Conservation (phyloP, 345 rosid species). For the Salix koriyanagi region DNA sequence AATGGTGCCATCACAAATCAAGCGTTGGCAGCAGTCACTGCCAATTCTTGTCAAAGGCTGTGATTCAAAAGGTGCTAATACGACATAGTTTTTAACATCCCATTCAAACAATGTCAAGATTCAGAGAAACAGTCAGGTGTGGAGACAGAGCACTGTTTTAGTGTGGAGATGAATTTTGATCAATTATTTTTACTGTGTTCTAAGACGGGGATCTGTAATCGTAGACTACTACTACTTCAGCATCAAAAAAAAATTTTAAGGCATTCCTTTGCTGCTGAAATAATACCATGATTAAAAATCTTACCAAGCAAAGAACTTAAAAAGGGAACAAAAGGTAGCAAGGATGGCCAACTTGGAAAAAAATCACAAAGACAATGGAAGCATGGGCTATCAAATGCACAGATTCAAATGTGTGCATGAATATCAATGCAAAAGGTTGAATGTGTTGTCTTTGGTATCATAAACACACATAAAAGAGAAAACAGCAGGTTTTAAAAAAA, state of each 20-base stretch:
- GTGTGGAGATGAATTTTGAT: neutral
- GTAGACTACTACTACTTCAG: neutral
- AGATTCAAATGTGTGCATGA: slow-evolving; percentile 4
- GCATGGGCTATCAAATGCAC: neutral
- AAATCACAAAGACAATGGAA: neutral
- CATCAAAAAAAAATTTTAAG: neutral
- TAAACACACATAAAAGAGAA: slow-evolving; percentile 8
- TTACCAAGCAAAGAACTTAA: too few species aligned
- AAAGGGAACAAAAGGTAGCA: neutral
- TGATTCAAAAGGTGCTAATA: neutral
- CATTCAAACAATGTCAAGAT: neutral
- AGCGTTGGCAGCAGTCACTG: neutral
- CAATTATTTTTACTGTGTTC: neutral
- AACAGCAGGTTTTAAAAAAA: neutral
- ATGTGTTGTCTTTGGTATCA: neutral
- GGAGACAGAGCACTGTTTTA: neutral
- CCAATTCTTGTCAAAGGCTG: neutral
- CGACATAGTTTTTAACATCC: too few species aligned
- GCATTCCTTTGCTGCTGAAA: neutral
- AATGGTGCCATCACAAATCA: too few species aligned
- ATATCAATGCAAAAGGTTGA: slow-evolving; percentile 2
- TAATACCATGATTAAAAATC: neutral
- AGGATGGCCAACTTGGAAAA: neutral
- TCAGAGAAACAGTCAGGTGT: neutral
- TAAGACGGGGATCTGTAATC: neutral